phyloP scores from a whole-genome alignment of 768 basidiomycete species.

The Boletus bicolor region DNA sequence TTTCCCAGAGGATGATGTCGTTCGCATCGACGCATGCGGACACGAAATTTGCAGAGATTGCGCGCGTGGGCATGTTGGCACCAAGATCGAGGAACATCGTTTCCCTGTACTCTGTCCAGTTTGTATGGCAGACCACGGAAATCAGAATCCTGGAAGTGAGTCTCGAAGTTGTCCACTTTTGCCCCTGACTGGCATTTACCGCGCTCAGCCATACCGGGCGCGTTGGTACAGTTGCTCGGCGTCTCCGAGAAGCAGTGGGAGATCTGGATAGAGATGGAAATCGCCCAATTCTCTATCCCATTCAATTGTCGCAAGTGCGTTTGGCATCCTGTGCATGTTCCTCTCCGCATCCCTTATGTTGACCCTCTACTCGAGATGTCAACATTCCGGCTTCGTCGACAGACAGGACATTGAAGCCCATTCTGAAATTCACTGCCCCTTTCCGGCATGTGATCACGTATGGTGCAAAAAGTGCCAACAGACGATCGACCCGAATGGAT shows the following conservation, averaged over 20 bases:
- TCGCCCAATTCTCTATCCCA: slow-evolving; percentile 39
- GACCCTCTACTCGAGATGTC: slow-evolving; percentile 39
- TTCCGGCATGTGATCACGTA: slow-evolving; percentile 43
- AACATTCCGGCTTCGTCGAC: slow-evolving; percentile 49
- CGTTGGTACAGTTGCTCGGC: slow-evolving; percentile 41
- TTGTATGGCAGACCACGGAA: slow-evolving; percentile 40
- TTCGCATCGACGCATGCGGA: slow-evolving; percentile 41
- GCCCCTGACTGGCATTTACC: background rate
- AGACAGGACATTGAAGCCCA: slow-evolving; percentile 41
- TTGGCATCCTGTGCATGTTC: background rate
- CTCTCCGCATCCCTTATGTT: background rate
- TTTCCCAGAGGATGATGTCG: slow-evolving; percentile 40
- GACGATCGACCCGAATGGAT: slow-evolving; percentile 30
- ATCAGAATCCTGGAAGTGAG: slow-evolving; percentile 31
- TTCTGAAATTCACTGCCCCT: slow-evolving; percentile 47
- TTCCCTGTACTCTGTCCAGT: slow-evolving; percentile 62
- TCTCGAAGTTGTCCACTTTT: background rate
- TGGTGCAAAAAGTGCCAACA: slow-evolving; percentile 65
- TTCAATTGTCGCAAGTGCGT: slow-evolving; percentile 50
- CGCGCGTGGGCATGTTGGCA: slow-evolving; percentile 39
- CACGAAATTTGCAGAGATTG: slow-evolving; percentile 58
- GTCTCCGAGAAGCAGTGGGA: slow-evolving; percentile 43
- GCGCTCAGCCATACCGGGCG: slow-evolving; percentile 35
- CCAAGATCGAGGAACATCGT: slow-evolving; percentile 49
- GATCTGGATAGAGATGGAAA: slow-evolving; percentile 46